Conservation (phyloP, 768 basidiomycete species). For the Arthromyces matolae region DNA sequence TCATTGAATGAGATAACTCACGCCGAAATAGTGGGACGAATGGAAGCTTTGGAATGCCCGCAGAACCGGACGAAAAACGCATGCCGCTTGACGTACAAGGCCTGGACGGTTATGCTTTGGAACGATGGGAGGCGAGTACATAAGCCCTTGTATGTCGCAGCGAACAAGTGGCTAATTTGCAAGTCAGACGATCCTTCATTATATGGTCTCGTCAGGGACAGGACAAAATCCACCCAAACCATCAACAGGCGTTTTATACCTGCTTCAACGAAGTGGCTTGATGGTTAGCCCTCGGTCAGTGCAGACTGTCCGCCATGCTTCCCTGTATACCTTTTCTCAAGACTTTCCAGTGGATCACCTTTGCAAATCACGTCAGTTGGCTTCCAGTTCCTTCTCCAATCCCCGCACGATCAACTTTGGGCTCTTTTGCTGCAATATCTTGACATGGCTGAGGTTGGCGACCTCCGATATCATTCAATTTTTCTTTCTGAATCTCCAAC, state of each 20-base stretch:
- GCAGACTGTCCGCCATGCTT: background rate
- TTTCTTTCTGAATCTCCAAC: constrained; percentile 13
- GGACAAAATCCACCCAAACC: constrained; percentile 75
- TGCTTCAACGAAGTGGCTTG: constrained; percentile 80
- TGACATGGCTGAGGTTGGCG: constrained; percentile 71
- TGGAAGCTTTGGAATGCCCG: constrained; percentile 82
- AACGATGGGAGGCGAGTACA: constrained; percentile 83
- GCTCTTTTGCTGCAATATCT: constrained; percentile 89
- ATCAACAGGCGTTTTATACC: constrained; percentile 76
- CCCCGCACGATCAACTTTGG: constrained; percentile 95
- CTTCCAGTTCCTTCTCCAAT: constrained; percentile 94
- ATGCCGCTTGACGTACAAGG: constrained; percentile 50
- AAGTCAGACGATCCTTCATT: constrained; percentile 87
- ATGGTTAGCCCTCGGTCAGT: constrained; percentile 76
- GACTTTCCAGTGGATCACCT: constrained; percentile 42
- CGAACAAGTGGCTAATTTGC: constrained; percentile 6
- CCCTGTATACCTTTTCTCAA: constrained; percentile 11
- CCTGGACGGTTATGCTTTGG: constrained; percentile 78
- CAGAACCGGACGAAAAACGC: constrained; percentile 60
- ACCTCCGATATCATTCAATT: constrained; percentile 8
- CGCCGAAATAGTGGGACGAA: constrained; percentile 53
- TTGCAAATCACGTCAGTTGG: constrained; percentile 89
- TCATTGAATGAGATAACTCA: background rate
- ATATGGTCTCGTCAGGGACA: constrained; percentile 92
- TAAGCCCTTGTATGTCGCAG: too few relatives aligned